phyloP scores from a whole-genome alignment of 2,329 filamentous ascomycete genomes.

The Cladosporium sp. region DNA sequence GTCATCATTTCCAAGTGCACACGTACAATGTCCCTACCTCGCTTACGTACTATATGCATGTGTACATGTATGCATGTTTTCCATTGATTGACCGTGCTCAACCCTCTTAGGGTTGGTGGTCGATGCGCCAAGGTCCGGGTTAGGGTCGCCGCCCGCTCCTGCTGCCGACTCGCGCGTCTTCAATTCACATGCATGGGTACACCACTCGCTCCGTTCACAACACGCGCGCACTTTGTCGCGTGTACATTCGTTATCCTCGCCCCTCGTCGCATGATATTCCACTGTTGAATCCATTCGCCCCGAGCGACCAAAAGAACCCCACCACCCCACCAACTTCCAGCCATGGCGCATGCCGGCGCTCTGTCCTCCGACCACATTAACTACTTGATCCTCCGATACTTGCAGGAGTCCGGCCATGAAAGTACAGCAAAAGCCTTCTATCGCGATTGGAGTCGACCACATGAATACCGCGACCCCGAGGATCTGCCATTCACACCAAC shows the following conservation, averaged over 20 bases:
- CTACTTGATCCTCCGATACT: constrained; percentile 64
- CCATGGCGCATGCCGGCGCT: constrained; percentile 37
- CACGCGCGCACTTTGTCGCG: constrained; percentile 1
- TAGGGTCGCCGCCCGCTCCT: background rate
- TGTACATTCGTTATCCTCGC: background rate
- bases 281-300: background rate
- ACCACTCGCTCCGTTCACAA: background rate
- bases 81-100: no score
- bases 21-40: no score
- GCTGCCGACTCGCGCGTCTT: background rate
- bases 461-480: constrained; percentile 49
- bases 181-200: constrained; percentile 3
- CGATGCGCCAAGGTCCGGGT: background rate
- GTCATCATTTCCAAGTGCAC: no score
- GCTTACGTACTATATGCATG: no score
- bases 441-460: constrained; percentile 54
- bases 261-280: background rate
- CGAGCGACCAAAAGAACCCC: background rate
- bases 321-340: background rate
- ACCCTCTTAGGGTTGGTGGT: no score
- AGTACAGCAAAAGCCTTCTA: constrained; percentile 52
- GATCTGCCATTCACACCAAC: constrained; percentile 57
- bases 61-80: no score
- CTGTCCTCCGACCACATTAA: constrained; percentile 62
- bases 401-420: constrained; percentile 35